phyloP scores from a whole-genome alignment of 768 basidiomycete species.

The Solioccasus polychromus region DNA sequence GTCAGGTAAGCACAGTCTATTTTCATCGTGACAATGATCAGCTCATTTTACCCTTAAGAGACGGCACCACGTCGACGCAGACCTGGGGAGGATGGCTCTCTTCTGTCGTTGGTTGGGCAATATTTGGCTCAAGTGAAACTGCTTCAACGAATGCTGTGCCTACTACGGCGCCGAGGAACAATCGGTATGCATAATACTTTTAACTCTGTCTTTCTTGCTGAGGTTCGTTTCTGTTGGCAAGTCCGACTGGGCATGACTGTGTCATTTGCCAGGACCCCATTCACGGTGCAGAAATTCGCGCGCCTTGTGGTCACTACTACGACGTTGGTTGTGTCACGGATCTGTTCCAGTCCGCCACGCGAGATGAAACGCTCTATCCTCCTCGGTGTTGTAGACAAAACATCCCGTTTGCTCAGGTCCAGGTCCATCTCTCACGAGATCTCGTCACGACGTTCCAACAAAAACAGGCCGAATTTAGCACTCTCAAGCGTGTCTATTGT shows the following conservation, averaged over 20 bases:
- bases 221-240: neutral
- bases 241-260: slow-evolving; percentile 31
- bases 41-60: no score
- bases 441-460: slow-evolving; percentile 20
- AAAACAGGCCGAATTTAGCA: slow-evolving; percentile 31
- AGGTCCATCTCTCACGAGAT: slow-evolving; percentile 18
- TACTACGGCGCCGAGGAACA: neutral
- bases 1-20: no score
- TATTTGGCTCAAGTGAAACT: no score
- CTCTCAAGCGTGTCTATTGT: slow-evolving; percentile 39
- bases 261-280: slow-evolving; percentile 36
- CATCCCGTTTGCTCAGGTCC: slow-evolving; percentile 28
- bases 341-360: slow-evolving; percentile 34
- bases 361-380: slow-evolving; percentile 40
- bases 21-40: no score
- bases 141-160: no score
- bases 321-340: slow-evolving; percentile 32
- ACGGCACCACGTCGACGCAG: no score
- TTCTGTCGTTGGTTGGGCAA: no score
- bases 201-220: neutral
- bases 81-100: no score
- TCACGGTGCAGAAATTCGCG: slow-evolving; percentile 21
- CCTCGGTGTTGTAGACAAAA: slow-evolving; percentile 37
- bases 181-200: slow-evolving; percentile 14
- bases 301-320: slow-evolving; percentile 36